Percentiles rank a stretch among this genome's conserved stretches.
Conservation (phyloP, 2,329 filamentous ascomycete species). For the Fusarium sp. region DNA sequence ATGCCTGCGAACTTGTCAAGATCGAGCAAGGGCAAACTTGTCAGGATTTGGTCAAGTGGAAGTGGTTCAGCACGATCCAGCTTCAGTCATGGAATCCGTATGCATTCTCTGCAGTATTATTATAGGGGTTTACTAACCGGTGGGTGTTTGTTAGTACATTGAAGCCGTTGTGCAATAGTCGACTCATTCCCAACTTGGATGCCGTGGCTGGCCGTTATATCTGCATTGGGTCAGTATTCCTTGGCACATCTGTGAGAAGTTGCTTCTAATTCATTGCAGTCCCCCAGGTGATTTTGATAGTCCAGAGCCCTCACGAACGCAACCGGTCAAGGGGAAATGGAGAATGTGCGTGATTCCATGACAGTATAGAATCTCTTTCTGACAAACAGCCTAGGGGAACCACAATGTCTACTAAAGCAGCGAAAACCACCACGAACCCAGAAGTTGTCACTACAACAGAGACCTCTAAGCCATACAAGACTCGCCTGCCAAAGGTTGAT, state of each 20-base stretch:
- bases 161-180: not conserved
- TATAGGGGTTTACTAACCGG: not conserved
- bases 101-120: not conserved
- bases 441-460: not conserved
- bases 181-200: not conserved
- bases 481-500: not conserved
- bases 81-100: not conserved
- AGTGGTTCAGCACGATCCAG: not conserved
- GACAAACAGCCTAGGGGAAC: not conserved
- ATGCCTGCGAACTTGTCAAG: not conserved
- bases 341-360: not conserved
- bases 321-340: not conserved
- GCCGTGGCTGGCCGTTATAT: not conserved
- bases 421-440: not conserved
- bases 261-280: not conserved
- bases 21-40: not conserved
- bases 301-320: not conserved
- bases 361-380: not conserved
- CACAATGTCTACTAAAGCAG: not conserved
- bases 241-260: rapidly evolving
- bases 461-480: not conserved
- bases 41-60: not conserved
- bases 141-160: not conserved
- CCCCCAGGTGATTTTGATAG: not conserved
- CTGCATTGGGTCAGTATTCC: not conserved